Base-by-base conservation (phyloP, 176 grass and related monocot genomes). In the Triticum aestivum region DNA sequence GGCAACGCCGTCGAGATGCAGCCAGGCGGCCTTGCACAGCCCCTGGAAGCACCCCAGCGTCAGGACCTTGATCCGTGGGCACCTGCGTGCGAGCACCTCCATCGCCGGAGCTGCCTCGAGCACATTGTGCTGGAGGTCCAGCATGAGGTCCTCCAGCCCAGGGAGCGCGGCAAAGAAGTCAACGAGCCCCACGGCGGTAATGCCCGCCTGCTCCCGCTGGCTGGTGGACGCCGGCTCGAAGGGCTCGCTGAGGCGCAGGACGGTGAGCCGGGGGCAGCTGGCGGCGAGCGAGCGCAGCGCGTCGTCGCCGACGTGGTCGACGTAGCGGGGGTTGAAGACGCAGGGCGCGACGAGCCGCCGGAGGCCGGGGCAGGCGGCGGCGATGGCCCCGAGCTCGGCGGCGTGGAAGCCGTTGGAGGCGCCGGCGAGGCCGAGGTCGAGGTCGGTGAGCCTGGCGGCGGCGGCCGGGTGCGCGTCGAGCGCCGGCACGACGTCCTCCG, bases 31-130 rank as follows among this genome's bases (percentile, higher is more conserved):
- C 82, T 84, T 94, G 74, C 97, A 99, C 23, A 99, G 33, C 2
- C 97, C 90, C 59, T 93, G 94, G 56, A 99, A 99, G 61, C 88
- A 87, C 11, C 97, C 97, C 56, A 99, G 78, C 17, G 92, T 90
- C 61, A 99, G 68, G 62, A 83, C 83, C 81, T 85, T 94, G 73
- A 99, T 79, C 80, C 24, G 75, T 2, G 85, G 92, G 84, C 97
- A 91, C 5, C 86, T 79, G 77, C 80, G 87, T 4, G 92, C 89
- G 38, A 99, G 83, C 58, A 47, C 62, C 45, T 99, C 97, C 79
- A 99, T 89, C 3, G 92, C 89, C 1, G 87, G 92, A 1, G 87
- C 92, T 11, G 88, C 33, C 65, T 94, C 89, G 54, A 81, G 85
- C 69, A 99, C 89, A 65, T 89, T 90, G 62, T 97, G 92, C 77